Conservation (phyloP, 495 filamentous ascomycete species). For the Talaromyces trachyspermus region DNA sequence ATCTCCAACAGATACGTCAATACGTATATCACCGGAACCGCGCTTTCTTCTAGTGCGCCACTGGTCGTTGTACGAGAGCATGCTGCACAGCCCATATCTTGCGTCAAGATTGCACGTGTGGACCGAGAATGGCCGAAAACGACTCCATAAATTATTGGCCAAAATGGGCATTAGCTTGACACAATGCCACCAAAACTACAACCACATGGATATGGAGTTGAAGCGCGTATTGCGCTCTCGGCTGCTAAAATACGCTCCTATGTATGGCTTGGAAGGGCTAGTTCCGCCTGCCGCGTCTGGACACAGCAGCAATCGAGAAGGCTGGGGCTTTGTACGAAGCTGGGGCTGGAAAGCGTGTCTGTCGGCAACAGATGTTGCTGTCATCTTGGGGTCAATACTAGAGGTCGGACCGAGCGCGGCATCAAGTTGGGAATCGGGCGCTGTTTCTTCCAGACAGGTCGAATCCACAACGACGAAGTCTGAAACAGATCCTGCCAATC, state of each 20-base stretch:
- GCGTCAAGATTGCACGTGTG: slow-evolving; percentile 87
- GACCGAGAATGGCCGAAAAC: slow-evolving; percentile 81
- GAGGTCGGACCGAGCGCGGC: slow-evolving; percentile 63
- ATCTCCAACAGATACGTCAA: slow-evolving; percentile 84
- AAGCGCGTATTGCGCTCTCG: slow-evolving; percentile 83
- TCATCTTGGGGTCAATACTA: slow-evolving; percentile 81
- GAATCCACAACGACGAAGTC: slow-evolving; percentile 17
- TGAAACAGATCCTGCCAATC: slow-evolving; percentile 30
- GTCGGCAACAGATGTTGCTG: slow-evolving; percentile 83
- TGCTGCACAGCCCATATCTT: slow-evolving; percentile 96
- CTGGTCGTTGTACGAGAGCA: slow-evolving; percentile 96
- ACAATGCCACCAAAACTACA: slow-evolving; percentile 91
- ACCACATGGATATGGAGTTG: slow-evolving; percentile 97
- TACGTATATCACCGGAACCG: slow-evolving; percentile 88
- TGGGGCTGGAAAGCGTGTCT: slow-evolving; percentile 98
- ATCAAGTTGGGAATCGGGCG: slow-evolving; percentile 31
- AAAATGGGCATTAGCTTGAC: slow-evolving; percentile 96
- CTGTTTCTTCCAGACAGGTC: slow-evolving; percentile 28
- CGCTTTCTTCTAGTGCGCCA: slow-evolving; percentile 89
- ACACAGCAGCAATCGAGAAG: slow-evolving; percentile 53
- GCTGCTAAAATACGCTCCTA: slow-evolving; percentile 77
- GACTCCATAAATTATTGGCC: slow-evolving; percentile 89
- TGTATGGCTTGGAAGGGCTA: slow-evolving; percentile 88
- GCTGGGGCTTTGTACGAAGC: slow-evolving; percentile 93
- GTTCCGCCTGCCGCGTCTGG: slow-evolving; percentile 61